Conservation (phyloP, 2,329 filamentous ascomycete genomes). For the Blumeriella jaapii region DNA sequence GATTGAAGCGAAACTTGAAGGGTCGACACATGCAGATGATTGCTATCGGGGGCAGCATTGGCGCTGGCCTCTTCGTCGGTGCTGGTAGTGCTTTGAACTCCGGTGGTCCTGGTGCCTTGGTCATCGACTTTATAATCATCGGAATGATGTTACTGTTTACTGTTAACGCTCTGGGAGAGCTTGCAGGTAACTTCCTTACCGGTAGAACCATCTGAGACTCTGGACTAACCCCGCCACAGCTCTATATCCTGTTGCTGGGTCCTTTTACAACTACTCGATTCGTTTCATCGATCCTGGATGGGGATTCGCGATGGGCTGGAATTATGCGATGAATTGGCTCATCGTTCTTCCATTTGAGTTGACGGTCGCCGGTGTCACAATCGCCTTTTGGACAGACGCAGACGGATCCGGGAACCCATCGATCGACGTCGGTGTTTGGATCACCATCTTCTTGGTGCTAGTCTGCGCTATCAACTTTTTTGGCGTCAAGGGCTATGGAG, state of each 20-base stretch:
- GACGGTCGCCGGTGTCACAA: constrained; percentile 73
- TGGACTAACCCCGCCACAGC: constrained; percentile 9
- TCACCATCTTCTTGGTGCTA: constrained; percentile 68
- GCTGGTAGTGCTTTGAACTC: constrained; percentile 32
- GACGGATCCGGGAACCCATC: constrained; percentile 32
- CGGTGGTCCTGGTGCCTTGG: constrained; percentile 58
- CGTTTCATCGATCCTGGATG: constrained; percentile 90
- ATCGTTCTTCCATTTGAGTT: constrained; percentile 75
- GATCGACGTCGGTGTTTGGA: constrained; percentile 55
- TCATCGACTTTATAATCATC: constrained; percentile 68
- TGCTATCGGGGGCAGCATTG: constrained; percentile 39
- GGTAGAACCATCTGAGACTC: background rate
- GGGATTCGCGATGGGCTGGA: constrained; percentile 95
- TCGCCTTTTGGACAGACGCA: constrained; percentile 63
- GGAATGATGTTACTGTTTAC: constrained; percentile 53
- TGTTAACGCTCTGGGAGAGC: constrained; percentile 77
- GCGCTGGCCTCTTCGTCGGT: constrained; percentile 39
- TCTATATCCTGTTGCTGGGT: constrained; percentile 82
- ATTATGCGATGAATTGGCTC: constrained; percentile 81
- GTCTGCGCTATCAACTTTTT: constrained; percentile 80
- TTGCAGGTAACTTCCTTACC: constrained; percentile 64
- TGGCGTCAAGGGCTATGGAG: constrained; percentile 78
- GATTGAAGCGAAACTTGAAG: constrained; percentile 31
- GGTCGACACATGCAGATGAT: constrained; percentile 41
- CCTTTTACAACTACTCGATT: constrained; percentile 84